Conservation (phyloP, 768 basidiomycete genomes). For the Leucosporidium creatinivorum region DNA sequence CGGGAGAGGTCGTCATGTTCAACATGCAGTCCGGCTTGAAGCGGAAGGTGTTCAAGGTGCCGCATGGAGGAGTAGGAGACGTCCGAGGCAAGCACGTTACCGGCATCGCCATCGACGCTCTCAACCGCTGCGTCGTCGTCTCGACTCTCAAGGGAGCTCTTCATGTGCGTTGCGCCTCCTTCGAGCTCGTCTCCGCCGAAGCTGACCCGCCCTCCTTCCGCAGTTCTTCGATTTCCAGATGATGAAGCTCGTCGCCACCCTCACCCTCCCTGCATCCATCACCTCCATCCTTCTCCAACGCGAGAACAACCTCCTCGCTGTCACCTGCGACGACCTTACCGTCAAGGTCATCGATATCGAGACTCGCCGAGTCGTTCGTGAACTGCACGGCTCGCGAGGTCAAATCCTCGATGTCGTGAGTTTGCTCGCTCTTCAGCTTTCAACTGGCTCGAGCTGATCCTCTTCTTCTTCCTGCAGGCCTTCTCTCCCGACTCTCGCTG, state of each 20-base stretch:
- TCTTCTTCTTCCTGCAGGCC: constrained; percentile 50
- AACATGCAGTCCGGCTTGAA: constrained; percentile 92
- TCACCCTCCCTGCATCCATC: constrained; percentile 61
- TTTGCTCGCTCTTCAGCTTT: constrained; percentile 18
- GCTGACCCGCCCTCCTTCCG: constrained; percentile 5
- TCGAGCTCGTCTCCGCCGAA: neutral
- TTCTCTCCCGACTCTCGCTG: constrained; percentile 95
- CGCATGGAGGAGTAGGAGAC: constrained; percentile 40
- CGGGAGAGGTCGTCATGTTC: constrained; percentile 78
- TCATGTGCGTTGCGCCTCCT: constrained; percentile 54
- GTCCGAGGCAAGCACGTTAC: constrained; percentile 56
- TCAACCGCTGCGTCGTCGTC: constrained; percentile 74
- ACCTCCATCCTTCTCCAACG: constrained; percentile 69
- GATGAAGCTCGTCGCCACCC: constrained; percentile 60
- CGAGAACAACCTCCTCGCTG: constrained; percentile 75
- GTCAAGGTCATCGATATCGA: constrained; percentile 87
- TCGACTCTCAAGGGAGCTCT: constrained; percentile 81
- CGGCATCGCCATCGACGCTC: constrained; percentile 73
- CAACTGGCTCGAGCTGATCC: neutral
- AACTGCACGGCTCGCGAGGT: constrained; percentile 72
- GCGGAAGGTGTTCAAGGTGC: constrained; percentile 58
- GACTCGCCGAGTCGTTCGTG: constrained; percentile 77
- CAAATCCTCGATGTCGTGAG: constrained; percentile 82
- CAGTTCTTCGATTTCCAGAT: constrained; percentile 98
- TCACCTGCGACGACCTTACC: constrained; percentile 74